phyloP scores from a whole-genome alignment of 129 eudicot species.

The Escallonia rubra region DNA sequence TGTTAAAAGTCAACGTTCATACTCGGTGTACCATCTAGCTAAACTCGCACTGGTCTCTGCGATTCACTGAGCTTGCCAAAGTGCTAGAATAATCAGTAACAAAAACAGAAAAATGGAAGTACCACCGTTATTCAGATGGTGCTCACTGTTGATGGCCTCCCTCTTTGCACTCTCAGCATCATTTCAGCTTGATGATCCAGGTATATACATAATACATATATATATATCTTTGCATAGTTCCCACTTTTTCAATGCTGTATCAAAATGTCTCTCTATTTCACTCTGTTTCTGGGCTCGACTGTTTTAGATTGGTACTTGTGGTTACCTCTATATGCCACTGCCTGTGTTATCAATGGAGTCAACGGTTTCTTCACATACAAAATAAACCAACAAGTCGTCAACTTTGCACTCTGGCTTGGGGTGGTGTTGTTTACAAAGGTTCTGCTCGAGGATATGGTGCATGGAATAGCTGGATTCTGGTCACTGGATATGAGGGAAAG shows the following conservation, averaged over 20 bases:
- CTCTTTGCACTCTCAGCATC: conserved; percentile 36
- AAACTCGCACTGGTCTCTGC: too few species aligned
- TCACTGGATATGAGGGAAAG: conserved; percentile 34
- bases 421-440: conserved; percentile 26
- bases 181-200: conserved; percentile 41
- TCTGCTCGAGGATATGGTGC: conserved; percentile 11
- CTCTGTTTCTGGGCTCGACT: neutral
- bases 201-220: neutral
- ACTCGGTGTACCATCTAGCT: too few species aligned
- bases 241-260: neutral
- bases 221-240: neutral
- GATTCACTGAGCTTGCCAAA: too few species aligned
- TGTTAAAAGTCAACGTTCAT: too few species aligned
- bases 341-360: conserved; percentile 28
- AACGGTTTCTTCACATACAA: neutral
- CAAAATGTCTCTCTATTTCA: neutral
- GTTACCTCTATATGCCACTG: conserved; percentile 36
- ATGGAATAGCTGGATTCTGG: conserved; percentile 20
- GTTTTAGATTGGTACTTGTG: conserved; percentile 40
- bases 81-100: too few species aligned
- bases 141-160: conserved; percentile 35
- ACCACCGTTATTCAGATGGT: conserved; percentile 5
- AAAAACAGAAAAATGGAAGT: too few species aligned
- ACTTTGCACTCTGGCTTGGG: conserved; percentile 27
- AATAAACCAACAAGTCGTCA: neutral